Evolutionary conservation across 371 early-diverging fungal species (phyloP), one percentile per base, ranked within the genome.

Genomic region (Lichtheimia ramosa): DNA sequence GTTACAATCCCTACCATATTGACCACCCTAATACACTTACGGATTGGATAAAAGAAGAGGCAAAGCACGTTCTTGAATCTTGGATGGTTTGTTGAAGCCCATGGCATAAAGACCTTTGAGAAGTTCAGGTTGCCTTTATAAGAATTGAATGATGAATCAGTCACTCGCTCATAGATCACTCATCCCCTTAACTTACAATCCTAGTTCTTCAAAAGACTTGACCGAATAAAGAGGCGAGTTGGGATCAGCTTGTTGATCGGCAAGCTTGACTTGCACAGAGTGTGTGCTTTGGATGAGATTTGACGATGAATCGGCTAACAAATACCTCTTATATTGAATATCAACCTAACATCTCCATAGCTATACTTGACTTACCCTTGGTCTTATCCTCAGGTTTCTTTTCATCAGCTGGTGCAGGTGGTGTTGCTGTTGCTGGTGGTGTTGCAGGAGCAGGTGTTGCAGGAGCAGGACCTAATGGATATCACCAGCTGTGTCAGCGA

Each of bases 11-110:
- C 16, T 21, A 21, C 24, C 3, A 12, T 40, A 20, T 14, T 10
- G 27, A 27, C 10, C 10, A 5, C 7, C 34, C 34, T 34, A 34
- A 34, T 34, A 10, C 42, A 54, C 80, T 53, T 80, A 86, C 82
- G 92, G 96, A 65, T 87, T 81, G 20, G 74, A 67, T 43, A 94
- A 71, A 28, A 98, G 80, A 54, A 97, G 69, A 3, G 98, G 97
- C 6, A 99, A 82, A 6, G 98, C 98, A 46, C 88, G 87, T 67
- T 95, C 96, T 76, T 99, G 98, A 69, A 99, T 96, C 69, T 94
- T 95, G 28, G 95, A 94, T 2, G 98, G 98, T 64, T 90, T 90
- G 24, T 89, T 83, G 67, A 93, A 97, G 48, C 90, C 90, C 95
- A 96, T 94, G 58, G 85, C 89, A 81, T 96, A 97, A 39, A 98